Conservation (phyloP, 768 basidiomycete species). For the Fomitopsis pulvina region DNA sequence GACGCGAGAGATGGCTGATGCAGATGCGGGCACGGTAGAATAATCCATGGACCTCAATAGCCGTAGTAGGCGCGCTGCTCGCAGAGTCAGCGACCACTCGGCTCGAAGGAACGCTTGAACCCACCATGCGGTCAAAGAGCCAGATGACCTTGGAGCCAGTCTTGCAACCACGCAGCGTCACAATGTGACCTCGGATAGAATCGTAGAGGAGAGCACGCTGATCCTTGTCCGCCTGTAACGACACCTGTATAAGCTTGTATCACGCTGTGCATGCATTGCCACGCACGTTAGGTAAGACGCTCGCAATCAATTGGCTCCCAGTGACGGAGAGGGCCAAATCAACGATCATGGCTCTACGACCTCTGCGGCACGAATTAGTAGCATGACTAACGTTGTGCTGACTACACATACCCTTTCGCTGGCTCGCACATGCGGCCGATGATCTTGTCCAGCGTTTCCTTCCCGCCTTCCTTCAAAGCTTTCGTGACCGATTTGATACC, state of each 20-base stretch:
- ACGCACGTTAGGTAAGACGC: slow-evolving; percentile 67
- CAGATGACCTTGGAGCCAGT: slow-evolving; percentile 90
- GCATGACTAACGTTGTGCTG: neutral
- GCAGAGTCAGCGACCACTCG: slow-evolving; percentile 1
- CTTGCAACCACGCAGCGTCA: slow-evolving; percentile 86
- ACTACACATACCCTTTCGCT: slow-evolving; percentile 56
- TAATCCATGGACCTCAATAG: slow-evolving; percentile 39
- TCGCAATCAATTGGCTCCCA: slow-evolving; percentile 82
- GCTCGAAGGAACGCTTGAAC: slow-evolving; percentile 3
- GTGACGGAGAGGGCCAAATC: slow-evolving; percentile 79
- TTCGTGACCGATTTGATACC: slow-evolving; percentile 86
- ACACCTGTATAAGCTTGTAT: slow-evolving; percentile 5
- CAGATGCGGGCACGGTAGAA: slow-evolving; percentile 17
- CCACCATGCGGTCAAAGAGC: slow-evolving; percentile 70
- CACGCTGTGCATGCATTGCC: neutral
- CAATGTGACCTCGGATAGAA: slow-evolving; percentile 82
- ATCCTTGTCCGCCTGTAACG: slow-evolving; percentile 70
- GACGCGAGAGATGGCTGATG: neutral
- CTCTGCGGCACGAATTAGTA: slow-evolving; percentile 29
- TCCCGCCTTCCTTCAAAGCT: slow-evolving; percentile 79
- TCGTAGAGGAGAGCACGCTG: slow-evolving; percentile 79
- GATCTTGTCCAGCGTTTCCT: slow-evolving; percentile 66
- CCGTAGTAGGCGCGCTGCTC: slow-evolving; percentile 59
- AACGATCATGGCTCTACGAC: slow-evolving; percentile 79
- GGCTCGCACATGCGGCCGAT: slow-evolving; percentile 83